phyloP scores from a whole-genome alignment of 805 yeast species.

The Monosporozyma aquatica region DNA sequence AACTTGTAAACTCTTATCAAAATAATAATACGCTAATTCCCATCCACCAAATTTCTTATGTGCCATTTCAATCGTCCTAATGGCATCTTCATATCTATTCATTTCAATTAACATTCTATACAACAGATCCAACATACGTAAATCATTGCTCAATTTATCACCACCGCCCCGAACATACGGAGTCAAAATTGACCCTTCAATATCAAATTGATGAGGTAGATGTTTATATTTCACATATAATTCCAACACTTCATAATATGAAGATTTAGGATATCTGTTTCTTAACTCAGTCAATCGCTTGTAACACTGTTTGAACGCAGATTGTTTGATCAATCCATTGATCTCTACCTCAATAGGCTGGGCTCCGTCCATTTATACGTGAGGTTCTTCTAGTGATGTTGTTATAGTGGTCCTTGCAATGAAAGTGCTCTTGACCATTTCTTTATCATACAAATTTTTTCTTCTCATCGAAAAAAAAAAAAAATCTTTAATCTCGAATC shows the following conservation, averaged over 20 bases:
- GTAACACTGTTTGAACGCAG: conserved; percentile 43
- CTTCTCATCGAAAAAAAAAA: too few species aligned
- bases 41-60: conserved; percentile 47
- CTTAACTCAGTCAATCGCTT: conserved; percentile 37
- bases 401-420: too few species aligned
- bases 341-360: conserved; percentile 26
- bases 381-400: too few species aligned
- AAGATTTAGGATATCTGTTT: conserved; percentile 46
- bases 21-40: conserved; percentile 47
- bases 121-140: conserved; percentile 41
- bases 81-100: conserved; percentile 35
- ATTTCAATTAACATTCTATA: conserved; percentile 36
- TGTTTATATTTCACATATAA: conserved; percentile 26
- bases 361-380: conserved; percentile 11
- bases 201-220: conserved; percentile 25
- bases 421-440: too few species aligned
- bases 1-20: conserved; percentile 39
- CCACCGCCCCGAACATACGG: conserved; percentile 20
- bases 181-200: conserved; percentile 23
- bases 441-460: too few species aligned
- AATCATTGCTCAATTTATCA: conserved; percentile 36
- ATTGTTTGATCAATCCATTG: conserved; percentile 40
- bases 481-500: too few species aligned
- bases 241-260: conserved; percentile 37
- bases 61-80: conserved; percentile 47